Conservation (phyloP, 1,139 yeast species). For the Geotrichum macrosporum region DNA sequence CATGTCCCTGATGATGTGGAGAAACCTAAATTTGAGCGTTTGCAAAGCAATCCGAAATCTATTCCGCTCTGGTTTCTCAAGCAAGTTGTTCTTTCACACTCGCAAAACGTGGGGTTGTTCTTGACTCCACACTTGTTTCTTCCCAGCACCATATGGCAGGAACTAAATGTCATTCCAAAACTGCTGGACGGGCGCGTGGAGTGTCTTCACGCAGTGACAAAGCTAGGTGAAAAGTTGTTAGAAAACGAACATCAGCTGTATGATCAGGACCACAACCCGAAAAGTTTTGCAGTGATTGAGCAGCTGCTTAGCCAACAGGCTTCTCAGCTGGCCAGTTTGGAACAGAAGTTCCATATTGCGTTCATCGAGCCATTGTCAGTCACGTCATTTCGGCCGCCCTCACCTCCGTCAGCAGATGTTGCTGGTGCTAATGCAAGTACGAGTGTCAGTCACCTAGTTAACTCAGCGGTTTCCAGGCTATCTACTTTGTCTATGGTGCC, state of each 20-base stretch:
- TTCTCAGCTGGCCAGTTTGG: conserved; percentile 21
- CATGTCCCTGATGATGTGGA: not conserved
- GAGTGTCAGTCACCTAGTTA: conserved; percentile 1
- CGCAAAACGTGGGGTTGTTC: conserved; percentile 27
- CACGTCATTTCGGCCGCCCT: not conserved
- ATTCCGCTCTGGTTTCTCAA: conserved; percentile 29
- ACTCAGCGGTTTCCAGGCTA: conserved; percentile 9
- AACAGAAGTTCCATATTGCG: conserved; percentile 25
- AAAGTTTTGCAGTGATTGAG: conserved; percentile 1
- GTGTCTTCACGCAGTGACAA: conserved; percentile 25
- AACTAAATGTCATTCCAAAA: conserved; percentile 23
- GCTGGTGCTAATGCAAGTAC: not conserved
- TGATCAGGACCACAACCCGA: not conserved
- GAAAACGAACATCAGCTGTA: conserved; percentile 9
- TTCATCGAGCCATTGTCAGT: conserved; percentile 22
- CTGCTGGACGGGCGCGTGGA: conserved; percentile 26
- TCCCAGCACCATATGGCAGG: conserved; percentile 27
- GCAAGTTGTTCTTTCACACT: conserved; percentile 26
- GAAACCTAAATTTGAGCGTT: conserved; percentile 6
- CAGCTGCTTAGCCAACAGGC: conserved; percentile 12
- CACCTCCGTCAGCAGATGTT: not conserved
- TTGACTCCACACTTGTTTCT: conserved; percentile 26
- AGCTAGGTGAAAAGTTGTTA: conserved; percentile 24
- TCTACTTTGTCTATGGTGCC: not conserved
- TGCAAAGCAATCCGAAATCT: conserved; percentile 10